Evolutionary conservation across 495 filamentous ascomycete species (phyloP), one percentile per base, ranked within the genome.

Genomic region (Annulohypoxylon bovei): DNA sequence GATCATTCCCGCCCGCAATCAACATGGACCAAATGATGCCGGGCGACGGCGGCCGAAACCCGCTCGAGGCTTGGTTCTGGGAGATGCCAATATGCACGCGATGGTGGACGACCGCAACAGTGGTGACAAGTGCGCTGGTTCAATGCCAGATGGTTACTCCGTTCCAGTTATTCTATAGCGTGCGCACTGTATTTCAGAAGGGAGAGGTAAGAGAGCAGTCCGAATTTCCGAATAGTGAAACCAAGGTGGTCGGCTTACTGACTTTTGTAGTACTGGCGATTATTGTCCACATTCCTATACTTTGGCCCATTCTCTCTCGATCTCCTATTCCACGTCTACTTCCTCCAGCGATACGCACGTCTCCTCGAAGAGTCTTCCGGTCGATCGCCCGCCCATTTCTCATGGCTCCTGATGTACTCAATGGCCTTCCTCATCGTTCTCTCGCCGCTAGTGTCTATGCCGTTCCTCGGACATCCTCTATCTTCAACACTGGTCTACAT

Each of bases 311-410:
- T 99, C 55, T 93, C 90, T 42, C 89, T 99, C 72, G 95, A 99
- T 80, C 89, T 99, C 23, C 87, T 98, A 74, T 98, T 98, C 87
- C 96, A 99, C 77, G 91, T 99, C 80, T 99, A 98, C 86, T 99
- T 99, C 85, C 88, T 98, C 46, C 93, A 97, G 75, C 93, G 95
- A 25, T 99, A 99, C 82, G 93, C 94, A 9, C 92, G 96, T 39
- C 90, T 98, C 28, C 89, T 99, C 37, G 95, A 99, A 80, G 95
- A 98, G 80, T 93, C 92, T 0, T 93, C 93, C 44, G 93, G 94
- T 30, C 88, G 90, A 40, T 96, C 93, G 7, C 89, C 94, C 1
- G 95, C 96, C 2, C 90, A 96, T 73, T 99, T 97, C 84, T 91
- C 93, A 18, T 99, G 95, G 95, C 83, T 99, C 22, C 84, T 98